These are phyloP conservation scores for Euphorbia peplus DNA, from an alignment of 345 rosid genomes.

Conservation along the genomic window DNA sequence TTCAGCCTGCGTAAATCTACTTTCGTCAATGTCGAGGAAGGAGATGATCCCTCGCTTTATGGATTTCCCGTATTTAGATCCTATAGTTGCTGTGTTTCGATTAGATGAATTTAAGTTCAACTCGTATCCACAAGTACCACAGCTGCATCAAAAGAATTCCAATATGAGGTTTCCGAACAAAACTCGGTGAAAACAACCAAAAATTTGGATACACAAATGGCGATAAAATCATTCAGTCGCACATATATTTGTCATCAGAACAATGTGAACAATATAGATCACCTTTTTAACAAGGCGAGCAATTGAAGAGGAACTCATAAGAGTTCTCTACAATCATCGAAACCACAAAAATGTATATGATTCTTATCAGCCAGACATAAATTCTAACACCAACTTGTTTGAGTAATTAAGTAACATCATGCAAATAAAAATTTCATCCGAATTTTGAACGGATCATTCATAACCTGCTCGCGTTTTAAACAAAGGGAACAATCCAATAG, in stretches of 20 bases:
- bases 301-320: not conserved
- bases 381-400: not conserved
- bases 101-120: constrained; percentile 82
- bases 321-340: not conserved
- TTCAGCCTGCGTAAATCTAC: constrained; percentile 79
- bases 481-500: too few species aligned
- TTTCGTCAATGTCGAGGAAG: constrained; percentile 70
- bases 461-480: not conserved
- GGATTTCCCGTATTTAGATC: constrained; percentile 87
- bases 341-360: not conserved
- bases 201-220: not conserved
- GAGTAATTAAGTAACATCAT: not conserved
- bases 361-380: not conserved
- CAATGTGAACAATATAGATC: not conserved
- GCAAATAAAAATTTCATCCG: not conserved
- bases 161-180: constrained; percentile 2
- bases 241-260: not conserved
- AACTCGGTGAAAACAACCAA: not conserved
- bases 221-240: not conserved
- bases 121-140: constrained; percentile 92
- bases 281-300: not conserved
- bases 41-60: constrained; percentile 90
- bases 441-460: not conserved
- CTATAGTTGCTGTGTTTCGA: constrained; percentile 75
- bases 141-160: constrained; percentile 45